Base-by-base conservation (phyloP, 2,329 filamentous ascomycete species). In the Acrocalymma vagum region DNA sequence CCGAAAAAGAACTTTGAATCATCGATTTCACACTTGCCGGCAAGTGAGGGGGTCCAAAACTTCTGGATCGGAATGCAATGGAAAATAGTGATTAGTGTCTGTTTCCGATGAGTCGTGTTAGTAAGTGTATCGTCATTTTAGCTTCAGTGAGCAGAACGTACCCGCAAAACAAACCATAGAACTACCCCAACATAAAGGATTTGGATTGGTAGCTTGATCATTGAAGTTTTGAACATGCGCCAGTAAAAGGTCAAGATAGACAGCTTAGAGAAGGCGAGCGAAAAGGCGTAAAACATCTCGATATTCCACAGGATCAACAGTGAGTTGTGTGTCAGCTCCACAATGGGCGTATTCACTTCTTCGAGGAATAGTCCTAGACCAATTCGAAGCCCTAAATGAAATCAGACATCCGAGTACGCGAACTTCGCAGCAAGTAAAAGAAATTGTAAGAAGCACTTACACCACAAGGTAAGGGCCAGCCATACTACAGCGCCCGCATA, bases 1-100 rank as follows among this genome's bases (percentile, higher is more conserved):
- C 63, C 60, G 26, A 69, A 62, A 44, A 68, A 68, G 17, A 65
- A 70, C 0, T 58, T 59, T 10, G 53, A 50, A 38, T 61, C 62
- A 25, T 62, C 47, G 11, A 71, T 63, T 4, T 45, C 53, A 44
- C 69, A 72, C 9, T 51, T 44, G 1, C 50, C 55, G 3, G 38
- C 11, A 18, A 68, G 51, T 3, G 48, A 40, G 8, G 53, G 51
- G 14, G 65, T 52, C 69, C 67, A 72, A 18, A 67, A 63, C 3
- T 55, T 60, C 15, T 63, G 56, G 0, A 70, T 43, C 0, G 70
- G 70, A 4, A 65, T 24, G 27, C 69, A 71, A 29, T 65, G 63
- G 18, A 71, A 62, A 1, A 63, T 60, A 1, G 58, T 59, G 21
- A 70, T 41, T 18, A 70, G 63, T 0, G 63, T 62, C 45, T 55